phyloP scores from a whole-genome alignment of 2,329 filamentous ascomycete species.

The Teratosphaeria nubilosa region DNA sequence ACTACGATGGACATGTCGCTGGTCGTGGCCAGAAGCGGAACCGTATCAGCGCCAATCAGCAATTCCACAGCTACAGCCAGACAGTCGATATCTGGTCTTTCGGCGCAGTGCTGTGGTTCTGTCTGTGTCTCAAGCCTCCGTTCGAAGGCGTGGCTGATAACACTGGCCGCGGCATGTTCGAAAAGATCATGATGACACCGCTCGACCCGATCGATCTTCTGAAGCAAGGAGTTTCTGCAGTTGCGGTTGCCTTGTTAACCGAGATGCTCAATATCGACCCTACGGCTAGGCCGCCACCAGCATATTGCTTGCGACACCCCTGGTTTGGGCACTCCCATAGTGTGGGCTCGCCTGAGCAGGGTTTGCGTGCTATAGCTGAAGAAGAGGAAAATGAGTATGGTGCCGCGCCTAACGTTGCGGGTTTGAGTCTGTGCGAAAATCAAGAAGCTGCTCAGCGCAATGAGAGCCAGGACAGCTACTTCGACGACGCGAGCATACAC shows the following conservation, averaged over 20 bases:
- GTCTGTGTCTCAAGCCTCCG: conserved; percentile 69
- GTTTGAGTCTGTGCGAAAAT: conserved; percentile 50
- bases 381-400: conserved; percentile 50
- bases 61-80: conserved; percentile 64
- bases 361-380: conserved; percentile 39
- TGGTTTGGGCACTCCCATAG: conserved; percentile 48
- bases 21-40: conserved; percentile 47
- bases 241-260: conserved; percentile 62
- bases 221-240: conserved; percentile 48
- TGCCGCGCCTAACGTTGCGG: conserved; percentile 44
- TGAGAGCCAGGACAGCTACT: conserved; percentile 9
- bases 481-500: conserved; percentile 22
- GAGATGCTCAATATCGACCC: conserved; percentile 78
- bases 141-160: conserved; percentile 70
- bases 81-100: conserved; percentile 96
- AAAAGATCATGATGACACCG: conserved; percentile 72
- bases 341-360: conserved; percentile 10
- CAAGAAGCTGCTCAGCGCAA: conserved; percentile 14
- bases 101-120: conserved; percentile 81
- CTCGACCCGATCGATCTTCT: conserved; percentile 58
- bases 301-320: conserved; percentile 57
- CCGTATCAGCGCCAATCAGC: conserved; percentile 39
- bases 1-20: conserved; percentile 57
- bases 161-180: conserved; percentile 67
- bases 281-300: conserved; percentile 62